Evolutionary conservation across 495 filamentous ascomycete genomes (phyloP), one percentile per base, ranked within the genome.

Genomic region (Baudoinia panamericana): DNA sequence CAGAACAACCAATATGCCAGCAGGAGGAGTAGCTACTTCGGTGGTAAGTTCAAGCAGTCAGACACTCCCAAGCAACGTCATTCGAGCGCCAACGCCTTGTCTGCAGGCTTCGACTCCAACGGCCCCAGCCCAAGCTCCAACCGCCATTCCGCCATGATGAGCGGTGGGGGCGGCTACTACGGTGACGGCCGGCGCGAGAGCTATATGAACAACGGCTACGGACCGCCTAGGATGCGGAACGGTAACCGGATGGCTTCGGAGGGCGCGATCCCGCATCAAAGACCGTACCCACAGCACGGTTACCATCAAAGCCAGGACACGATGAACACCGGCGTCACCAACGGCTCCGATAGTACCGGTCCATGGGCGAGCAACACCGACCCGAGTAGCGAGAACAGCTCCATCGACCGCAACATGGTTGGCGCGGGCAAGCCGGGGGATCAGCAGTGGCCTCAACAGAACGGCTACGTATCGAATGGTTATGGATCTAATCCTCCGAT

Each of bases 361-460:
- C 73, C 75, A 12, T 75, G 70, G 51, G 79, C 75, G n/a, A 83
- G 85, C 54, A 79, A 77, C 30, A 92, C 83, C 23, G 84, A 94
- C 48, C 86, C 84, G 1, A 92, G 81, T 57, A 90, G 83, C 43
- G 76, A 92, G 44, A 92, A 93, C 61, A 92, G 82, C 62, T 92
- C 83, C 3, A 70, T 87, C 39, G 84, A 93, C 47, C 23, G 21
- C 31, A 50, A 43, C 26, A 20, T 31, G 26, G 27, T 10, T 18
- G 43, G 18, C 4, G n/a, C n/a, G n/a, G n/a, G n/a, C n/a, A n/a
- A n/a, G n/a, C n/a, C n/a, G n/a, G 64, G 61, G 21, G 73, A 78
- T 33, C 59, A 47, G 19, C 22, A 5, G 16, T 11, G 25, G 7
- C 36, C 11, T 13, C 9, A 32, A 5, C 16, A 35, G 24, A 47